A percentile compares a stretch with the other conserved stretches of the same genome.
phyloP scores from a whole-genome alignment of 2,329 filamentous ascomycete species.

The Penicillium occitanis region DNA sequence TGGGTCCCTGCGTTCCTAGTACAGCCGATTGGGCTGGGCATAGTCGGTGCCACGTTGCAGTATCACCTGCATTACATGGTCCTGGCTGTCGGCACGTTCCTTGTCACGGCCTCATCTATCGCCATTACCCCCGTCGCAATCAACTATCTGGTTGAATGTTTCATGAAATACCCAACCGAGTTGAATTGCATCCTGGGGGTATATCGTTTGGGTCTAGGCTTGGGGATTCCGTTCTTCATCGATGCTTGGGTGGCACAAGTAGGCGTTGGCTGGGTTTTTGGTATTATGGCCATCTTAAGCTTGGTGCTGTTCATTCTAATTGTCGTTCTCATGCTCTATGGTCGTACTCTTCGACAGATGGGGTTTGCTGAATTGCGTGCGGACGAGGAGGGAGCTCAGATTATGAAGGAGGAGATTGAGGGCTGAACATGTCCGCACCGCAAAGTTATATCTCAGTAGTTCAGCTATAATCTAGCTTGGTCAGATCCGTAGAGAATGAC shows the following conservation, averaged over 20 bases:
- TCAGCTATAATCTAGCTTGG: too few relatives aligned
- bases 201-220: constrained; percentile 17
- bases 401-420: not conserved
- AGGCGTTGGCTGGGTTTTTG: constrained; percentile 19
- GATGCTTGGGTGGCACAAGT: constrained; percentile 13
- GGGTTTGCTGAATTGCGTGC: constrained; percentile 14
- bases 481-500: too few relatives aligned
- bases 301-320: constrained; percentile 15
- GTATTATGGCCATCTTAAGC: constrained; percentile 17
- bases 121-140: constrained; percentile 1
- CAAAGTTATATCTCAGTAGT: too few relatives aligned
- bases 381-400: constrained; percentile 19
- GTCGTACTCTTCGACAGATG: constrained; percentile 12
- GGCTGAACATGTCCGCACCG: too few relatives aligned
- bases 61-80: constrained; percentile 22
- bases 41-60: constrained; percentile 13
- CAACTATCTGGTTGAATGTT: constrained; percentile 21
- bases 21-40: constrained; percentile 13
- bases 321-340: constrained; percentile 15
- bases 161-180: constrained; percentile 20
- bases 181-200: constrained; percentile 14
- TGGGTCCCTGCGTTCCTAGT: constrained; percentile 16
- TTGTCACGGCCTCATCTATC: constrained; percentile 7
- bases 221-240: constrained; percentile 20
- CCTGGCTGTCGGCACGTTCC: constrained; percentile 15